phyloP scores from a whole-genome alignment of 2,329 filamentous ascomycete species.

The Diplodia seriata region DNA sequence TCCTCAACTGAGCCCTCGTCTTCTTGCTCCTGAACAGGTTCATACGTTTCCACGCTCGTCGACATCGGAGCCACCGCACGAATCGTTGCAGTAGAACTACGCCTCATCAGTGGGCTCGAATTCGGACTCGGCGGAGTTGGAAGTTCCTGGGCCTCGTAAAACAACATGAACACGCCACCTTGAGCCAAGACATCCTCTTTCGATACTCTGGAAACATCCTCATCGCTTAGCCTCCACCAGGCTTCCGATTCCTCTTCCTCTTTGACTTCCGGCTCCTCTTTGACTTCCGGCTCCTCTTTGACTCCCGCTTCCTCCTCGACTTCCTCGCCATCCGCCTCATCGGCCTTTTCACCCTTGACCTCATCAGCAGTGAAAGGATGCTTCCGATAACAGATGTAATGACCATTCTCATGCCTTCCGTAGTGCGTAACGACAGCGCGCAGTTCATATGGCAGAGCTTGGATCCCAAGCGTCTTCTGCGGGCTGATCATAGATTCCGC shows the following conservation, averaged over 20 bases:
- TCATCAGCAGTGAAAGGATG: slow-evolving; percentile 54
- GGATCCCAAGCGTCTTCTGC: slow-evolving; percentile 11
- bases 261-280: background rate
- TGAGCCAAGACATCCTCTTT: slow-evolving; percentile 77
- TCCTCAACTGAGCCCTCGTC: slow-evolving; percentile 25
- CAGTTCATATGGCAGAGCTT: slow-evolving; percentile 69
- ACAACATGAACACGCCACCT: slow-evolving; percentile 93
- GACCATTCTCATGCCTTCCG: slow-evolving; percentile 90
- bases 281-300: background rate
- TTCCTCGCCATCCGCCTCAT: slow-evolving; percentile 1
- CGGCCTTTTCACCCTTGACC: slow-evolving; percentile 1
- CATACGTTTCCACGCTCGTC: slow-evolving; percentile 13
- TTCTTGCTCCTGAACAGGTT: slow-evolving; percentile 27
- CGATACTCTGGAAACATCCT: slow-evolving; percentile 76
- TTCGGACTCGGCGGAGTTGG: slow-evolving; percentile 15
- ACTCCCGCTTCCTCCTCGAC: slow-evolving; percentile 43
- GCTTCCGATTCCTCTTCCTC: slow-evolving; percentile 48
- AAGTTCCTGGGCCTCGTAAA: slow-evolving; percentile 72
- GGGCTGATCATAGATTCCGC: slow-evolving; percentile 75
- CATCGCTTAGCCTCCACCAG: slow-evolving; percentile 94
- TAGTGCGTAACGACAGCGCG: slow-evolving; percentile 87
- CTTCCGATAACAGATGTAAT: slow-evolving; percentile 90
- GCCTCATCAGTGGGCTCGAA: slow-evolving; percentile 18
- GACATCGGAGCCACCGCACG: slow-evolving; percentile 14
- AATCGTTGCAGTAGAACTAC: slow-evolving; percentile 29